phyloP scores from a whole-genome alignment of 2,329 filamentous ascomycete species.

The Aureobasidium mangrovei region DNA sequence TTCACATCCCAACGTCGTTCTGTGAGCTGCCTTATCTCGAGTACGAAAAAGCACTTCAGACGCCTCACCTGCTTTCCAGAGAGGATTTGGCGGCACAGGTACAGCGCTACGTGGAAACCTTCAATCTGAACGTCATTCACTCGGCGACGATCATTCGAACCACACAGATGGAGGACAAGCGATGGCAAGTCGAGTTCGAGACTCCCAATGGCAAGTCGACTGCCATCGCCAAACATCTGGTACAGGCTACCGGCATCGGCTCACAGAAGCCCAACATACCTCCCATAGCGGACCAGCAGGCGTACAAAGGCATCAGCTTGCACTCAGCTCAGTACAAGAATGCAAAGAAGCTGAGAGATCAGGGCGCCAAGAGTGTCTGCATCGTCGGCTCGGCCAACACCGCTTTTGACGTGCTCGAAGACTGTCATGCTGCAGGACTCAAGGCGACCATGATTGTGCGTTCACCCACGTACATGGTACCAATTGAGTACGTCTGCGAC shows the following conservation, averaged over 20 bases:
- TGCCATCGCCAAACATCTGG: neutral
- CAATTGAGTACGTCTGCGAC: neutral
- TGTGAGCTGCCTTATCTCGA: neutral
- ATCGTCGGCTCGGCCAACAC: conserved; percentile 34
- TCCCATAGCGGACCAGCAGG: neutral
- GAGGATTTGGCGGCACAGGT: conserved; percentile 18
- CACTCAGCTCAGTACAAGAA: neutral
- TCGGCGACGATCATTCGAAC: neutral
- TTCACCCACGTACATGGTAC: neutral
- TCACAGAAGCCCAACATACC: neutral
- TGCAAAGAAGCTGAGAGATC: neutral
- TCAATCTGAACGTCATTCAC: neutral
- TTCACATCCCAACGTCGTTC: neutral
- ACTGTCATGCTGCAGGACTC: conserved; percentile 19
- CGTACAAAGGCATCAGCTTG: neutral
- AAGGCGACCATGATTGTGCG: neutral
- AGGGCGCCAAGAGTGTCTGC: neutral
- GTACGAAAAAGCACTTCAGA: conserved; percentile 5
- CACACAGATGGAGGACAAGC: neutral
- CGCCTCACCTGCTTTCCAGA: conserved; percentile 17
- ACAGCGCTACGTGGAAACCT: neutral
- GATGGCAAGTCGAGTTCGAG: neutral
- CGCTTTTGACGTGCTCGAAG: conserved; percentile 34
- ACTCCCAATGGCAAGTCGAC: neutral
- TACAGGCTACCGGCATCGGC: neutral